Evolutionary conservation across 441 rosid genomes (phyloP).

Genomic region (Raphanus hybrid): DNA sequence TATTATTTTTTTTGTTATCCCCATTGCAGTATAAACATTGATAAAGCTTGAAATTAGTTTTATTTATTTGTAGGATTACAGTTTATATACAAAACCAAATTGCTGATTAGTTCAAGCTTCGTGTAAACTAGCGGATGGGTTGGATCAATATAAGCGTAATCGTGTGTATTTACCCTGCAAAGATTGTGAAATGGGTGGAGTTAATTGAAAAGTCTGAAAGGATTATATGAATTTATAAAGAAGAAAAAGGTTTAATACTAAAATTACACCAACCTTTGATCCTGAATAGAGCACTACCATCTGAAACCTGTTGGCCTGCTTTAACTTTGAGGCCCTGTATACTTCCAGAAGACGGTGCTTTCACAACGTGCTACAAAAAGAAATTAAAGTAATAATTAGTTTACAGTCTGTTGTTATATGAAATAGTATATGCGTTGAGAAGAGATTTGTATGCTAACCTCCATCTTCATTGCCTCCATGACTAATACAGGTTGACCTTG

Average conservation of each 20-base stretch:
- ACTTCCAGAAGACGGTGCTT: slow-evolving; percentile 73
- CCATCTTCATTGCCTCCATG: slow-evolving; percentile 99
- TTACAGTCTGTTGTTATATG: slow-evolving; percentile 5
- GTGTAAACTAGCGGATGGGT: background rate
- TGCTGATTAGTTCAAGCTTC: slow-evolving; percentile 21
- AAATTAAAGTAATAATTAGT: slow-evolving; percentile 6
- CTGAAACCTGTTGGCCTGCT: slow-evolving; percentile 85
- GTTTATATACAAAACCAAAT: slow-evolving; percentile 29
- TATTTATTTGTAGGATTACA: slow-evolving; percentile 29
- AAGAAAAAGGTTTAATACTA: slow-evolving; percentile 5
- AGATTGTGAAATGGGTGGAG: slow-evolving; percentile 20
- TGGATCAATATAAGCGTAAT: background rate
- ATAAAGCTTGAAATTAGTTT: slow-evolving; percentile 24
- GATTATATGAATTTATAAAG: slow-evolving; percentile 23
- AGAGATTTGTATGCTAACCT: slow-evolving; percentile 57
- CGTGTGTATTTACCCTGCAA: slow-evolving; percentile 39
- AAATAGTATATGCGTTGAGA: background rate
- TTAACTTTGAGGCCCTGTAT: slow-evolving; percentile 69
- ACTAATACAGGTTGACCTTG: slow-evolving; percentile 84
- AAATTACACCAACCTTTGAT: slow-evolving; percentile 66
- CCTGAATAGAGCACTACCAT: slow-evolving; percentile 68
- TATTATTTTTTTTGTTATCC: background rate
- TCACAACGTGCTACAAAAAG: slow-evolving; percentile 73
- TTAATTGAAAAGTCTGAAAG: slow-evolving; percentile 20
- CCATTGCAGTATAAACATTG: background rate